phyloP scores from a whole-genome alignment of 495 filamentous ascomycete species.

The Annulohypoxylon moriforme region DNA sequence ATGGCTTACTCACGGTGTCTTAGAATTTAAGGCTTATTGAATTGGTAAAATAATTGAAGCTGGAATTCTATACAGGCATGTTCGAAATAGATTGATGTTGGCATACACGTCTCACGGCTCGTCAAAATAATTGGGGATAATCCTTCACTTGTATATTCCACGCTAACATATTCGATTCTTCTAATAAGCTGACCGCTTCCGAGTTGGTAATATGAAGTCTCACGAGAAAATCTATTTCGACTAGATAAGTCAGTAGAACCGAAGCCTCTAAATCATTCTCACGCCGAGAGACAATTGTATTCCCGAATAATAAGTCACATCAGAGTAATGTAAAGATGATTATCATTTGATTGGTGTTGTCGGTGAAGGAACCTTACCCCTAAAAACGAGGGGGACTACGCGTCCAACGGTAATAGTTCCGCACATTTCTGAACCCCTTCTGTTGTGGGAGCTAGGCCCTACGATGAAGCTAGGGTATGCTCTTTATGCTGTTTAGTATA shows the following conservation, averaged over 20 bases:
- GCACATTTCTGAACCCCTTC: no score
- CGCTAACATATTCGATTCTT: no score
- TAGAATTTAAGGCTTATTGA: background rate
- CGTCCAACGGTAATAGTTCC: background rate
- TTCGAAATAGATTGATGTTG: background rate
- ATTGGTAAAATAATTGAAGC: background rate
- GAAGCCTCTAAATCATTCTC: background rate
- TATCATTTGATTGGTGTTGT: background rate
- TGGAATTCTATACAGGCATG: background rate
- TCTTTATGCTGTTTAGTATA: no score
- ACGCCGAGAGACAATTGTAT: no score
- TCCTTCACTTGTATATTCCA: no score
- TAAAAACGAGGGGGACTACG: background rate
- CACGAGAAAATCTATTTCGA: background rate
- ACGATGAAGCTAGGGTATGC: background rate
- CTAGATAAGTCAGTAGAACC: background rate
- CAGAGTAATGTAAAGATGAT: background rate
- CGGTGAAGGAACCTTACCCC: background rate
- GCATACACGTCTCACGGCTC: background rate
- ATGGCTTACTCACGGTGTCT: background rate
- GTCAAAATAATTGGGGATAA: background rate
- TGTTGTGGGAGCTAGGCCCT: background rate
- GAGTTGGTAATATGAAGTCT: background rate
- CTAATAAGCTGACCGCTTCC: conserved; percentile 2
- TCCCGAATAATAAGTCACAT: no score